Conservation (phyloP, 208 protist genomes). For the Wallacemonas sp. region DNA sequence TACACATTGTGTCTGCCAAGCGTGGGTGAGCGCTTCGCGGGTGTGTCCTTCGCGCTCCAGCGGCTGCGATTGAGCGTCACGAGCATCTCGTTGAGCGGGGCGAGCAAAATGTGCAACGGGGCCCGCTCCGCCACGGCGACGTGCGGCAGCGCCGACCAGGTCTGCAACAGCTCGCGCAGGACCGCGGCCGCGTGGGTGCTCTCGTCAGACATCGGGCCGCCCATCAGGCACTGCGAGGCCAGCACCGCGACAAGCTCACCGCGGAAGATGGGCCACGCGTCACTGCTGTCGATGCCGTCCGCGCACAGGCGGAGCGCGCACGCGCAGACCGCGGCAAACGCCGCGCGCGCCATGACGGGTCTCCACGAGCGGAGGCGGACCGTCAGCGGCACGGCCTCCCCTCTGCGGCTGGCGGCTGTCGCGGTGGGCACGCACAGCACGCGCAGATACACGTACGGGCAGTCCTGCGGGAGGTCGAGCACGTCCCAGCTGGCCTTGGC, state of each 20-base stretch:
- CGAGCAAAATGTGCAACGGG: conserved; percentile 71
- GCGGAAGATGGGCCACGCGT: conserved; percentile 33
- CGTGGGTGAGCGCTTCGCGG: conserved; percentile 33
- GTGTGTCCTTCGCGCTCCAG: conserved; percentile 19
- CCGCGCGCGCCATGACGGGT: conserved; percentile 25
- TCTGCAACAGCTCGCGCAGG: conserved; percentile 53
- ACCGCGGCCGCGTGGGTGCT: conserved; percentile 54
- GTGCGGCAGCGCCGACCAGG: conserved; percentile 61
- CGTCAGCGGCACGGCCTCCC: background rate
- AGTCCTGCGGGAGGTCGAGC: conserved; percentile 35
- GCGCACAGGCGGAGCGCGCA: background rate
- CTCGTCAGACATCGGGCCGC: conserved; percentile 3
- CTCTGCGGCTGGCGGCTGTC: background rate
- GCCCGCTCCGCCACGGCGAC: conserved; percentile 60
- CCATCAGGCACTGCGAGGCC: conserved; percentile 7
- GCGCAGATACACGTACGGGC: conserved; percentile 42
- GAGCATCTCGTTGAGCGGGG: conserved; percentile 66
- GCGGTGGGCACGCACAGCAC: background rate
- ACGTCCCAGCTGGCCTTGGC: conserved; percentile 73
- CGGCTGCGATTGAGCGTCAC: conserved; percentile 39
- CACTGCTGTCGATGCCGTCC: conserved; percentile 14
- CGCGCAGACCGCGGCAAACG: conserved; percentile 10
- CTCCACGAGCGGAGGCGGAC: conserved; percentile 30
- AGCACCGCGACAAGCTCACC: background rate
- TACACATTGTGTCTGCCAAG: conserved; percentile 70